Evolutionary conservation across 129 eudicot species (phyloP), one percentile per base, ranked within the genome.

Genomic region (Ambrosia artemisiifolia): DNA sequence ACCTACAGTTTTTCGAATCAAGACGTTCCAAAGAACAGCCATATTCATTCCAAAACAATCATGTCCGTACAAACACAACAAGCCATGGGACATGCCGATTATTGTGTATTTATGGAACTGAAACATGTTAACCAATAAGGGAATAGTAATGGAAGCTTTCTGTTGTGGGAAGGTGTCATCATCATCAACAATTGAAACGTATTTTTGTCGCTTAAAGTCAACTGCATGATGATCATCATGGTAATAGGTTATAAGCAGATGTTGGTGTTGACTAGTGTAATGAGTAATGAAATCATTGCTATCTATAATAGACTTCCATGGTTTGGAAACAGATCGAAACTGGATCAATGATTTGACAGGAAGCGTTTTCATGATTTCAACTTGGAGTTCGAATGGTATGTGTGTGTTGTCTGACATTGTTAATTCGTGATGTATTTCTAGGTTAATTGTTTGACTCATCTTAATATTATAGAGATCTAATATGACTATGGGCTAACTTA

Each of bases 11-110:
- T 46, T 66, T 69, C 49, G 51, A 5, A 69, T 34, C 0, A 48
- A 34, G 16, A 85, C 87, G 40, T 86, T 86, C 85, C 87, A 85
- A 5, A 85, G 4, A 76, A 69, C 20, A 60, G 28, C 34, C 70
- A 34, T 69, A 0, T 11, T 2, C 12, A 1, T 8, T 43, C 14
- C 13, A 2, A 8, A 0, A 28, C 44, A 47, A 77, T 17, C 59
- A 65, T 38, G 43, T 38, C 53, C 63, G 1, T n/a, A 6, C 33
- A 80, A 83, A 32, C 91, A 86, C 1, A 83, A 43, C 49, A 35
- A 83, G 40, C 49, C 49, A 11, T 43, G 49, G 43, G 43, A 38
- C 8, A 38, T 38, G 43, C 43, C 43, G 9, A 38, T 38, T 38
- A 38, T 38, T 0, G 6, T 8, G 2, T 2, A 38, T 38, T 3